These are phyloP conservation scores for Amylocarpus encephaloides DNA, from an alignment of 2,329 filamentous ascomycete species.

Conservation along the genomic window DNA sequence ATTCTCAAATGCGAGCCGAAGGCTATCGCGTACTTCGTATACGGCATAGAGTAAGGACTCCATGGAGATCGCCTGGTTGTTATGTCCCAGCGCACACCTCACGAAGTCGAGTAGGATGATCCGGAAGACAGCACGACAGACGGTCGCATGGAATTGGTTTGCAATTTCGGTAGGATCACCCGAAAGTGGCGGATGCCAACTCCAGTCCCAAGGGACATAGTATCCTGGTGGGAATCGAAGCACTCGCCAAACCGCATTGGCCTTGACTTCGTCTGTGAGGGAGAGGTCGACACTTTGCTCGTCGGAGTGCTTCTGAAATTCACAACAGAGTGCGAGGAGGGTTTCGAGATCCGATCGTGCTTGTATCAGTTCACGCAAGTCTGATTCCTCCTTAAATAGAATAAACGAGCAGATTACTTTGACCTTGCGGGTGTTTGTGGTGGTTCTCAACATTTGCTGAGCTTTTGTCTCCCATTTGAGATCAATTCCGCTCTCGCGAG, in stretches of 20 bases:
- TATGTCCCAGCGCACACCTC: slow-evolving; percentile 17
- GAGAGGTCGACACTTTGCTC: slow-evolving; percentile 8
- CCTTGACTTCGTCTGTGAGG: slow-evolving; percentile 12
- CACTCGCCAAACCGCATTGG: slow-evolving; percentile 12
- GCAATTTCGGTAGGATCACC: slow-evolving; percentile 13
- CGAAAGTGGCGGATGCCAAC: slow-evolving; percentile 11
- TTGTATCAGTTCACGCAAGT: neutral
- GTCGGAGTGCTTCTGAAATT: neutral
- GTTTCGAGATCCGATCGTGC: slow-evolving; percentile 6
- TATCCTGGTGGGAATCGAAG: slow-evolving; percentile 11
- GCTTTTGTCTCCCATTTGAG: slow-evolving; percentile 4
- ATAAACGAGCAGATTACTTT: slow-evolving; percentile 8
- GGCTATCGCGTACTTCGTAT: slow-evolving; percentile 10
- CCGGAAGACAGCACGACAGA: slow-evolving; percentile 14
- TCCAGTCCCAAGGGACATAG: slow-evolving; percentile 10
- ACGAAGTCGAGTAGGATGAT: slow-evolving; percentile 16
- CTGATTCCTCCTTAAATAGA: slow-evolving; percentile 3
- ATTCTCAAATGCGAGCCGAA: slow-evolving; percentile 10
- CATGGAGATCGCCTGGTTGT: slow-evolving; percentile 9
- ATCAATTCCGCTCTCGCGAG: neutral
- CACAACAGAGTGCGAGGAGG: slow-evolving; percentile 6
- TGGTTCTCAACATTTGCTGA: slow-evolving; percentile 6
- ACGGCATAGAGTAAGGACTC: slow-evolving; percentile 11
- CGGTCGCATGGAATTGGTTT: slow-evolving; percentile 13
- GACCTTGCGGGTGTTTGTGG: slow-evolving; percentile 4